Evolutionary conservation across 1,139 yeast species (phyloP), one percentile per base, ranked within the genome.

Genomic region (Yamadazyma epiphylla): DNA sequence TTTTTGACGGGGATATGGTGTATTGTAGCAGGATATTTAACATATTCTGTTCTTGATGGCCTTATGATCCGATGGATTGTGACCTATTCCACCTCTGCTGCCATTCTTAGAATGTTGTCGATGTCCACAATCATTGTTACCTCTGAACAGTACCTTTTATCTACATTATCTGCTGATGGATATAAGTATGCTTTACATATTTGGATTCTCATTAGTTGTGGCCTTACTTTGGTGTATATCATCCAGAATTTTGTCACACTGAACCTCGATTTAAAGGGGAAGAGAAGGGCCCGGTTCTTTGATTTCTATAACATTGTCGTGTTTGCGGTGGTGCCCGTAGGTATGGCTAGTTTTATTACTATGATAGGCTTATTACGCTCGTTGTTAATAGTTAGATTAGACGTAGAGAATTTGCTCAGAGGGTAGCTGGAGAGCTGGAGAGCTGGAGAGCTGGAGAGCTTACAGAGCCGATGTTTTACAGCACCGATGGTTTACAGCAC

Each of bases 251-350:
- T 88, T 53, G 81, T 88, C 39, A 88, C 96, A 4, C 83, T 91
- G 36, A 87, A 91, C 53, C 55, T 89, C 37, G 85, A 83, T 32
- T 61, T 83, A 26, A 54, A 56, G 34, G 64, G 64, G 7, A 62
- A 62, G 31, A 47, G 55, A 34, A 51, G 68, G 19, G 70, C 74
- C 26, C 60, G 89, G 32, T 84, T 88, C 40, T 76, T 91, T 41
- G 88, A 83, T 49, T 66, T 81, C 36, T 84, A 88, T 55, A 87
- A 85, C 45, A 84, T 91, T 28, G 89, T 85, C 1, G 96, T 91
- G 1, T 91, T 86, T 64, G 96, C 97, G 1, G 97, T 91, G 31
- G 96, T 91, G 5, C 98, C 98, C 0, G 89, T 91, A 15, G 98
- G 98, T 0, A 49, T 91, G 38, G 96, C 98, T 3, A 86, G 96